Percentiles rank a stretch among this genome's conserved stretches.
These are phyloP conservation scores for Alternaria solani DNA, from an alignment of 2,329 filamentous ascomycete genomes.

Conservation along the genomic window DNA sequence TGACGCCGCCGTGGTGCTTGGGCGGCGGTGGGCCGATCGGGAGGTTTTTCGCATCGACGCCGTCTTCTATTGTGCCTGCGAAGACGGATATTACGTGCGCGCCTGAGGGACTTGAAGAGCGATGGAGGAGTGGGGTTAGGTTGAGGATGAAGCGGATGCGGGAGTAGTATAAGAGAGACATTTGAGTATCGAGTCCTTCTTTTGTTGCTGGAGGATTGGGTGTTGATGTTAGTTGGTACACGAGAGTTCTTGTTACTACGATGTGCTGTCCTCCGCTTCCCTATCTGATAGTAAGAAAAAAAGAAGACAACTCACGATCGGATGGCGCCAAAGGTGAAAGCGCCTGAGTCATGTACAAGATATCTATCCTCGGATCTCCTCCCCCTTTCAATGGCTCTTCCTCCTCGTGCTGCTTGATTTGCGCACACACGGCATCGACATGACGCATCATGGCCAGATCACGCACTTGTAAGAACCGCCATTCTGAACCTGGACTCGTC, in stretches of 20 bases:
- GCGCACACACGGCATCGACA: slow-evolving; percentile 43
- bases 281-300: too few species aligned
- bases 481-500: slow-evolving; percentile 42
- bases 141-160: slow-evolving; percentile 52
- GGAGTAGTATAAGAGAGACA: slow-evolving; percentile 47
- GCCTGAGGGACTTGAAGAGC: slow-evolving; percentile 25
- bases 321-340: slow-evolving; percentile 49
- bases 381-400: slow-evolving; percentile 23
- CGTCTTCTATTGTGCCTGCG: slow-evolving; percentile 40
- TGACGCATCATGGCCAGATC: slow-evolving; percentile 47
- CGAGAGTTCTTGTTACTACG: too few species aligned
- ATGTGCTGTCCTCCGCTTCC: too few species aligned
- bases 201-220: slow-evolving; percentile 36
- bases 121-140: slow-evolving; percentile 43
- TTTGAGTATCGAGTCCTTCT: slow-evolving; percentile 49
- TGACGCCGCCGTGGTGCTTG: slow-evolving; percentile 35
- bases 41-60: slow-evolving; percentile 30
- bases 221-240: neutral
- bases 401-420: slow-evolving; percentile 39
- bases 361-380: slow-evolving; percentile 42
- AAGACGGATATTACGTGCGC: slow-evolving; percentile 49
- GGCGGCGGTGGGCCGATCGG: slow-evolving; percentile 37
- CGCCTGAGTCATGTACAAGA: slow-evolving; percentile 45
- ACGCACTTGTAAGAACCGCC: slow-evolving; percentile 43
- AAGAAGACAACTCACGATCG: slow-evolving; percentile 50